Conservation (phyloP, 495 filamentous ascomycete species). For the Aspergillus hancockii region DNA sequence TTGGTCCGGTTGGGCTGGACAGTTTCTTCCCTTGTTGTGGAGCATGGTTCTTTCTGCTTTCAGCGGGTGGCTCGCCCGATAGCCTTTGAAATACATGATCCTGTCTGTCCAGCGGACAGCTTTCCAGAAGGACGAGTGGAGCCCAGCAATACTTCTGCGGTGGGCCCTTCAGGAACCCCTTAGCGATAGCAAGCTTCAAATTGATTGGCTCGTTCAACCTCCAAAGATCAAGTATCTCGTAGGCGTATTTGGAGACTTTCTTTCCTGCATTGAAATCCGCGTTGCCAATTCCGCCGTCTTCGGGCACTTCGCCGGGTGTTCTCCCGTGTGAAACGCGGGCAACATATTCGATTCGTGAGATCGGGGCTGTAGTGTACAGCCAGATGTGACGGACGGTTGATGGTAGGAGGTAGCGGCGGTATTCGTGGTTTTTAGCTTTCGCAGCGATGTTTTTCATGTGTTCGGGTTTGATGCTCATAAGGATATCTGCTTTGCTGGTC, state of each 20-base stretch:
- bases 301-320: slow-evolving; percentile 33
- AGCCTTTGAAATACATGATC: slow-evolving; percentile 18
- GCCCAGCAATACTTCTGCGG: slow-evolving; percentile 36
- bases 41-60: neutral
- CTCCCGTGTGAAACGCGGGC: slow-evolving; percentile 22
- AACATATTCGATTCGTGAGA: slow-evolving; percentile 24
- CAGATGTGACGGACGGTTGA: slow-evolving; percentile 29
- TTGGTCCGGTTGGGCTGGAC: neutral
- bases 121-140: slow-evolving; percentile 8
- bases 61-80: slow-evolving; percentile 12
- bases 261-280: slow-evolving; percentile 40
- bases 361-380: slow-evolving; percentile 36
- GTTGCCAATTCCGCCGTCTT: slow-evolving; percentile 38
- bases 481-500: slow-evolving; percentile 1
- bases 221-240: slow-evolving; percentile 36
- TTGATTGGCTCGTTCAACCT: slow-evolving; percentile 29
- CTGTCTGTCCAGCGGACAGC: slow-evolving; percentile 14
- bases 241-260: slow-evolving; percentile 36
- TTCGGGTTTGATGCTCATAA: slow-evolving; percentile 37
- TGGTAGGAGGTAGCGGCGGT: slow-evolving; percentile 37
- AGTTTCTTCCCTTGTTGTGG: neutral
- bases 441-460: slow-evolving; percentile 36
- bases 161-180: slow-evolving; percentile 26
- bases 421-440: slow-evolving; percentile 41
- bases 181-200: slow-evolving; percentile 25